Percentiles rank a stretch among this genome's conserved stretches.
Conservation (phyloP, 2,329 filamentous ascomycete genomes). For the Colletotrichum sojae region DNA sequence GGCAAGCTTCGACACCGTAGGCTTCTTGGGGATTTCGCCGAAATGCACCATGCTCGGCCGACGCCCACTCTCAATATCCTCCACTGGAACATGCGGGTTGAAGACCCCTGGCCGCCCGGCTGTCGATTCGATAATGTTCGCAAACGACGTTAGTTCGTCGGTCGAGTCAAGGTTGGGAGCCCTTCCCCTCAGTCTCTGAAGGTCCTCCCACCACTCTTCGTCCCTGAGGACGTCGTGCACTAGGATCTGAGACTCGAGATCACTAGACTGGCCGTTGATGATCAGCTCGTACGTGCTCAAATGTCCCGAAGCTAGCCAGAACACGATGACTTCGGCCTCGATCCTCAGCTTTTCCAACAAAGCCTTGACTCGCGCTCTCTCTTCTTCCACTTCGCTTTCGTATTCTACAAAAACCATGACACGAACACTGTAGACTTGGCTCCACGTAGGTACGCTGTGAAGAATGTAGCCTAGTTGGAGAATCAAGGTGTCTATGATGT, state of each 20-base stretch:
- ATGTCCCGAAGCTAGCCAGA: constrained; percentile 83
- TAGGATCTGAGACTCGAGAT: constrained; percentile 62
- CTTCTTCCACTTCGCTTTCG: constrained; percentile 85
- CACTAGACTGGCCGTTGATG: constrained; percentile 75
- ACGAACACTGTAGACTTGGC: constrained; percentile 78
- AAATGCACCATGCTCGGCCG: constrained; percentile 71
- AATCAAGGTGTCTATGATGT: constrained; percentile 76
- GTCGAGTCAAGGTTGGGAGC: constrained; percentile 55
- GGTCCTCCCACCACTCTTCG: constrained; percentile 87
- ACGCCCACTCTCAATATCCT: constrained; percentile 47
- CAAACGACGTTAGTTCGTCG: constrained; percentile 60
- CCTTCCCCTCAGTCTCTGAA: constrained; percentile 69
- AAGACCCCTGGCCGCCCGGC: constrained; percentile 59
- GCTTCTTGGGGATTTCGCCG: constrained; percentile 72
- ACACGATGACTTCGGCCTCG: constrained; percentile 83
- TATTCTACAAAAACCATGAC: constrained; percentile 93
- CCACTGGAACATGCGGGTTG: constrained; percentile 55
- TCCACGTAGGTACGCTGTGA: constrained; percentile 86
- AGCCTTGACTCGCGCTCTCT: constrained; percentile 78
- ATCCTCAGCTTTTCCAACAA: constrained; percentile 87
- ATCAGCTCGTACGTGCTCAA: constrained; percentile 83
- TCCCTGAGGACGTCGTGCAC: constrained; percentile 77
- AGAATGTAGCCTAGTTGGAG: constrained; percentile 89
- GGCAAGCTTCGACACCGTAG: constrained; percentile 65
- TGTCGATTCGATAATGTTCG: constrained; percentile 60